Percentiles rank a stretch among this genome's conserved stretches.
Conservation (phyloP, 169 alveolate species). For the Blepharisma undulans region DNA sequence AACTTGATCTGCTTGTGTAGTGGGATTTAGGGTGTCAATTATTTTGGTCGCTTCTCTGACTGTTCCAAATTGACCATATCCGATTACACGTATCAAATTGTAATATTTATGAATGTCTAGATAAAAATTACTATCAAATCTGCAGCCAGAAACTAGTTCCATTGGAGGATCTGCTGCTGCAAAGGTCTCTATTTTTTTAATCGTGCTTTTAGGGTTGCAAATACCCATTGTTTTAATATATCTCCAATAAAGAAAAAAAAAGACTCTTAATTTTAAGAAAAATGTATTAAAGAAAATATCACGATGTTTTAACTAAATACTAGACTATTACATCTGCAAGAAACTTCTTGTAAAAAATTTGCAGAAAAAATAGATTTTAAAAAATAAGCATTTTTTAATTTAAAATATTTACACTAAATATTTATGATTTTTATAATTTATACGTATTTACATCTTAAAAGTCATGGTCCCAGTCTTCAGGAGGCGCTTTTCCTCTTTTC, state of each 20-base stretch:
- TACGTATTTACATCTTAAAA: background rate
- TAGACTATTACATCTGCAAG: too few species aligned
- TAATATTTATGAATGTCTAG: constrained; percentile 4
- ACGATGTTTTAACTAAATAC: background rate
- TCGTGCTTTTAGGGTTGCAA: background rate
- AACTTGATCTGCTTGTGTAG: background rate
- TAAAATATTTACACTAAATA: background rate
- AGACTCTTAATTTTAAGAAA: background rate
- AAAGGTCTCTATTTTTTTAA: background rate
- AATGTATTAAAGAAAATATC: background rate
- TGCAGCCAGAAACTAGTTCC: background rate
- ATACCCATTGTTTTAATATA: background rate
- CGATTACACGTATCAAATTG: constrained; percentile 27
- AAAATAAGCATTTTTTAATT: too few species aligned
- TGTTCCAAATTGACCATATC: constrained; percentile 38
- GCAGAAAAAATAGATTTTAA: background rate
- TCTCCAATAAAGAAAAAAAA: background rate
- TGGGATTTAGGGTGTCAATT: background rate
- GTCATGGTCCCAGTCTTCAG: background rate
- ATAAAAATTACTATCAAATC: background rate
- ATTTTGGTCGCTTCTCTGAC: constrained; percentile 36
- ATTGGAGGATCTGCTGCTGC: background rate
- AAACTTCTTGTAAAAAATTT: background rate
- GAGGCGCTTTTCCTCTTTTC: background rate
- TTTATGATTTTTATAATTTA: background rate